Evolutionary conservation across 768 basidiomycete genomes (phyloP).

Genomic region (Lactarius tabidus): DNA sequence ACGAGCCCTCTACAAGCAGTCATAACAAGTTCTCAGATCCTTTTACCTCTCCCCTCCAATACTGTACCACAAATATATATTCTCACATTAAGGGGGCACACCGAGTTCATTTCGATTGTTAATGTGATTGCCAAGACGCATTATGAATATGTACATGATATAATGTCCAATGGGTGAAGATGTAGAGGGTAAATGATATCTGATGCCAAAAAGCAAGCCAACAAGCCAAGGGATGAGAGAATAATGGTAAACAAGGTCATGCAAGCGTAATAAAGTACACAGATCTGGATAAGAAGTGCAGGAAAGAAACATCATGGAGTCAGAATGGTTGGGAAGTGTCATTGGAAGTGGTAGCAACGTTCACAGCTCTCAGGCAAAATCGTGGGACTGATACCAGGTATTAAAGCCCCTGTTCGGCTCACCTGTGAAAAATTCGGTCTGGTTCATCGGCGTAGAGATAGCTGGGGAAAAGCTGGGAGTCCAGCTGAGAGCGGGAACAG

Average conservation of each 20-base stretch:
- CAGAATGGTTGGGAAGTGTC: neutral
- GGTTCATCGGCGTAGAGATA: neutral
- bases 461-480: neutral
- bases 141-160: neutral
- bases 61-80: too few species aligned
- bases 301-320: neutral
- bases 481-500: neutral
- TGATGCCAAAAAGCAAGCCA: too few species aligned
- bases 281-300: neutral
- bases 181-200: neutral
- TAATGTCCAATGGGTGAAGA: neutral
- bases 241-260: neutral
- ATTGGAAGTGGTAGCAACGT: neutral
- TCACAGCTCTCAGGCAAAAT: neutral
- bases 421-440: neutral
- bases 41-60: too few species aligned
- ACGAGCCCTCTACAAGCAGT: slow-evolving; percentile 71
- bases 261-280: neutral
- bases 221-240: neutral
- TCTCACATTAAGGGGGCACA: too few species aligned
- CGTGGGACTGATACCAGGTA: slow-evolving; percentile 1
- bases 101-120: too few species aligned
- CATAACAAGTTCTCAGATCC: slow-evolving; percentile 39
- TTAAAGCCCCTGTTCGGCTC: neutral
- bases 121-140: too few species aligned